Conservation (phyloP, 345 rosid genomes). For the Eucalyptus curtisii region DNA sequence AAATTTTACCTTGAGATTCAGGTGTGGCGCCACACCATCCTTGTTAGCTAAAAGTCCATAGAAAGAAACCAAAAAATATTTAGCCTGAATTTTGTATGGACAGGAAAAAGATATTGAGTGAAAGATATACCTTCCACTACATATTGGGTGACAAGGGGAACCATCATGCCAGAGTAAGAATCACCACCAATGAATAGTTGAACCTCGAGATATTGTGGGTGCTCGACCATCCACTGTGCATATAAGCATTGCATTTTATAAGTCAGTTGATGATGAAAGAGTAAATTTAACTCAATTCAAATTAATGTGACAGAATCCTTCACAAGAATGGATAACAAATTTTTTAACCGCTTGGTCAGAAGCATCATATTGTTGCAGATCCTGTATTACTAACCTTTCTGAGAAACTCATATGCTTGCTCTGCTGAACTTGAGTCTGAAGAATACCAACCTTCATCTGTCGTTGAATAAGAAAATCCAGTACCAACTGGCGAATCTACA, state of each 20-base stretch:
- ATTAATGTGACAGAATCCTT: neutral
- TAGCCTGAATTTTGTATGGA: neutral
- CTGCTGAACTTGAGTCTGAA: conserved; percentile 9
- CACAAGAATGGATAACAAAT: neutral
- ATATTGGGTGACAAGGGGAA: conserved; percentile 3
- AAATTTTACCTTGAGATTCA: conserved; percentile 14
- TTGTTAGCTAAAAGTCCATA: conserved; percentile 3
- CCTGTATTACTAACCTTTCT: conserved; percentile 1
- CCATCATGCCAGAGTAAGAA: conserved; percentile 23
- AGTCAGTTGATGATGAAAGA: neutral
- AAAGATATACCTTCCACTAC: conserved; percentile 9
- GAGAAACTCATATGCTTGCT: conserved; percentile 4
- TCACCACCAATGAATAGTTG: conserved; percentile 20
- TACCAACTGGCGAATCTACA: conserved; percentile 16
- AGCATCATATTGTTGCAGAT: neutral
- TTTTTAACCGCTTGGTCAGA: neutral
- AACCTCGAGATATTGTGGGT: conserved; percentile 8
- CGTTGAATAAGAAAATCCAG: conserved; percentile 15
- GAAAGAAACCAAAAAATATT: neutral
- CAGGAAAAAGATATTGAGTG: neutral
- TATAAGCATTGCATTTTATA: neutral
- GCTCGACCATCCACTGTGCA: conserved; percentile 23
- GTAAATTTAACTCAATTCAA: neutral
- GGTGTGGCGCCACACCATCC: neutral
- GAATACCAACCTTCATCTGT: conserved; percentile 1